Conservation (phyloP, 208 protist species). For the Entamoeba histolytica region DNA sequence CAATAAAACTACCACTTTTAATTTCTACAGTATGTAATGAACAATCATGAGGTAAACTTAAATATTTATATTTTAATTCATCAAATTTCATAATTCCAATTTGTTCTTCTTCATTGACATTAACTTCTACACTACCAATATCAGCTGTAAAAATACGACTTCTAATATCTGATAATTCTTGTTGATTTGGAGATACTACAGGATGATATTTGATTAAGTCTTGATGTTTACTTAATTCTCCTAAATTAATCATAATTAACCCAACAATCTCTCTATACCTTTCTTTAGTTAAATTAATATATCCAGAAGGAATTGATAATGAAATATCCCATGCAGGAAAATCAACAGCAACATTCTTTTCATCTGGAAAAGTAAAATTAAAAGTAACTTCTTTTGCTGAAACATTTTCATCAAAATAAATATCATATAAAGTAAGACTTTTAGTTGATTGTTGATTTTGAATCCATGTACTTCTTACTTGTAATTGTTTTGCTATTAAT, state of each 20-base stretch:
- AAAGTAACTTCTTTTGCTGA: background rate
- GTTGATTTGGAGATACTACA: background rate
- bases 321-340: background rate
- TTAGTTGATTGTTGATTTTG: background rate
- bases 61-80: background rate
- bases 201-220: background rate
- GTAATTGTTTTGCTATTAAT: background rate
- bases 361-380: background rate
- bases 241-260: background rate
- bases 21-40: background rate
- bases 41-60: background rate
- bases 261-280: background rate
- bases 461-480: background rate
- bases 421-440: background rate
- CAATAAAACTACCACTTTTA: background rate
- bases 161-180: background rate
- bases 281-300: background rate
- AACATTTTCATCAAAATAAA: background rate
- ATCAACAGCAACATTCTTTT: background rate
- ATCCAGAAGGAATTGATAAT: background rate
- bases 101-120: background rate
- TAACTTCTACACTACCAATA: background rate
- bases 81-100: background rate
- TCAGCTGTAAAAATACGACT: background rate
- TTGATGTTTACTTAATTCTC: background rate